Base-by-base conservation (phyloP, 139 green algal genomes). In the Microglena sp. region DNA sequence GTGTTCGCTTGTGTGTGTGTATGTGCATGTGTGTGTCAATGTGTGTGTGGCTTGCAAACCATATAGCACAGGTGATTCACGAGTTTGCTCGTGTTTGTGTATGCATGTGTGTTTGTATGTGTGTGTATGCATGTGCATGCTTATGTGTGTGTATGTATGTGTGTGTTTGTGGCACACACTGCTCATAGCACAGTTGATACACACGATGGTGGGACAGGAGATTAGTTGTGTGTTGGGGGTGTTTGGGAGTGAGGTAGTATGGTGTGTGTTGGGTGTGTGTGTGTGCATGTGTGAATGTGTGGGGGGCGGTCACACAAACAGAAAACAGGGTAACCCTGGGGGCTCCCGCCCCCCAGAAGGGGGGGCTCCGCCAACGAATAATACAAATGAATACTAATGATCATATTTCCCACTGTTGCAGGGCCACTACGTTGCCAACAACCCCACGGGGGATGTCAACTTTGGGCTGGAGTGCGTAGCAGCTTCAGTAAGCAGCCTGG, bases 401-500 rank as follows among this genome's bases (percentile, higher is more conserved):
- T 18, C 40, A 11, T 11, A 11, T 24, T 18, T 64, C 31, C 24
- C 7, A n/a, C n/a, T n/a, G n/a, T n/a, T n/a, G n/a, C 56, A 64
- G 56, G 56, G 56, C 7, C 56, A 64, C 31, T 64, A 64, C 56
- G 43, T 31, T 31, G 56, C 56, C 56, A 64, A 64, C 31, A 64
- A 64, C 56, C 56, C 56, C 8, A 64, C 56, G 8, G 56, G 29
- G 6, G 29, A 27, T 5, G 5, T 64, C 8, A 64, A 44, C 28
- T 11, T 31, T 22, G 56, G 56, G 8, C 26, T 44, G 8, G 56
- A 64, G 56, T 11, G 18, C 8, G 15, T 36, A 6, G 29, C 56
- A 45, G 18, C 56, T 31, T 8, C 28, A 11, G 29, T 64, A 8
- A 64, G n/a, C 56, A 45, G 29, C 18, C 15, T 64, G 29, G 56